phyloP scores from a whole-genome alignment of 2,329 filamentous ascomycete genomes.

The Myriosclerotinia scirpicola region DNA sequence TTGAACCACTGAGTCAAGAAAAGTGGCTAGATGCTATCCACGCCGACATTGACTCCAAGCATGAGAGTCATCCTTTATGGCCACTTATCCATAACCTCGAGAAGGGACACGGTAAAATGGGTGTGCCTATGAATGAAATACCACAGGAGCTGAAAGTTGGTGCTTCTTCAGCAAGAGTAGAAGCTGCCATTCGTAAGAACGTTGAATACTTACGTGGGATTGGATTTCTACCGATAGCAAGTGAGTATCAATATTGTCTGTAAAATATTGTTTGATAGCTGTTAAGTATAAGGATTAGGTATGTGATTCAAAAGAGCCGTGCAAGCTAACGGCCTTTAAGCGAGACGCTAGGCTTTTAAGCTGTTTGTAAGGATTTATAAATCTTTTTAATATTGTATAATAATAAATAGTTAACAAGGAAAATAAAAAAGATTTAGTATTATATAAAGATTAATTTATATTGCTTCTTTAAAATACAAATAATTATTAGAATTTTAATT shows the following conservation, averaged over 20 bases:
- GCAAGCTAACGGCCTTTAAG: too few relatives aligned
- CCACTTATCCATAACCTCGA: slow-evolving; percentile 29
- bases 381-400: too few relatives aligned
- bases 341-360: too few relatives aligned
- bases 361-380: too few relatives aligned
- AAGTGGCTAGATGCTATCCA: slow-evolving; percentile 17
- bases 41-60: slow-evolving; percentile 9
- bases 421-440: too few relatives aligned
- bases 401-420: too few relatives aligned
- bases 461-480: too few relatives aligned
- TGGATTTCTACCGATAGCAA: slow-evolving; percentile 14
- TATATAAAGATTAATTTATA: too few relatives aligned
- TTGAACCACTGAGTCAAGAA: slow-evolving; percentile 13
- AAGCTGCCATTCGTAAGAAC: slow-evolving; percentile 20
- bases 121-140: slow-evolving; percentile 15
- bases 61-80: slow-evolving; percentile 13
- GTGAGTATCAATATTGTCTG: slow-evolving; percentile 23
- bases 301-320: background rate
- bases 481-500: too few relatives aligned
- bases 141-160: background rate
- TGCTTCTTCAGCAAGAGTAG: slow-evolving; percentile 3
- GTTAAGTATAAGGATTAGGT: too few relatives aligned
- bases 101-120: slow-evolving; percentile 20
- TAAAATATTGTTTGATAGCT: background rate
- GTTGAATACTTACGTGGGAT: slow-evolving; percentile 17